These are phyloP conservation scores for Mycotypha africana DNA, from an alignment of 371 early-diverging fungal species.

Conservation along the genomic window DNA sequence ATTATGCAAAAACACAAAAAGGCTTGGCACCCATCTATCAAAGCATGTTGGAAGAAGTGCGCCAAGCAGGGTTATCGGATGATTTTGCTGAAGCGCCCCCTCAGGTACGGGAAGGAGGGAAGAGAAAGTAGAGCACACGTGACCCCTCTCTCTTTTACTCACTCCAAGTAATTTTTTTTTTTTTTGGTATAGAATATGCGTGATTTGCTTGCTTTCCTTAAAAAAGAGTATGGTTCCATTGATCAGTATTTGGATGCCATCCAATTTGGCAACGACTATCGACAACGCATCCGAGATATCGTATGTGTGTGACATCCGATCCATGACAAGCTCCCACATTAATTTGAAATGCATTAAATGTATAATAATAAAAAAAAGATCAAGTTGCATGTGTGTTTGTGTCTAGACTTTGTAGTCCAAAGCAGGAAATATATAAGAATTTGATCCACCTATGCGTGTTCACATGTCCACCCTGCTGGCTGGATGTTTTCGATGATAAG, in stretches of 20 bases:
- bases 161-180: background rate
- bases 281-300: constrained; percentile 29
- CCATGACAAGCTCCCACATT: too few species aligned
- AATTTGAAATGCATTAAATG: too few species aligned
- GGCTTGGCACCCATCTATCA: constrained; percentile 41
- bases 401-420: too few species aligned
- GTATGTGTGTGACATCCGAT: constrained; percentile 24
- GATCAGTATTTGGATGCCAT: constrained; percentile 23
- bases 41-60: constrained; percentile 45
- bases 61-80: constrained; percentile 45
- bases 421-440: too few species aligned
- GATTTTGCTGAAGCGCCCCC: constrained; percentile 55
- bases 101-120: constrained; percentile 28
- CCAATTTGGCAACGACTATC: constrained; percentile 26
- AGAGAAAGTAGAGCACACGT: too few species aligned
- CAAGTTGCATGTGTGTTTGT: too few species aligned
- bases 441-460: too few species aligned
- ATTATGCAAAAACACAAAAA: constrained; percentile 58
- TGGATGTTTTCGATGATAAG: too few species aligned
- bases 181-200: constrained; percentile 23
- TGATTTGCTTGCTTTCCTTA: constrained; percentile 22
- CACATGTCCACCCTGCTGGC: too few species aligned
- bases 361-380: too few species aligned
- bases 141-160: too few species aligned
- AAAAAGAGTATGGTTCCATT: constrained; percentile 29